phyloP scores from a whole-genome alignment of 208 protist genomes.

The Crithidia thermophila region DNA sequence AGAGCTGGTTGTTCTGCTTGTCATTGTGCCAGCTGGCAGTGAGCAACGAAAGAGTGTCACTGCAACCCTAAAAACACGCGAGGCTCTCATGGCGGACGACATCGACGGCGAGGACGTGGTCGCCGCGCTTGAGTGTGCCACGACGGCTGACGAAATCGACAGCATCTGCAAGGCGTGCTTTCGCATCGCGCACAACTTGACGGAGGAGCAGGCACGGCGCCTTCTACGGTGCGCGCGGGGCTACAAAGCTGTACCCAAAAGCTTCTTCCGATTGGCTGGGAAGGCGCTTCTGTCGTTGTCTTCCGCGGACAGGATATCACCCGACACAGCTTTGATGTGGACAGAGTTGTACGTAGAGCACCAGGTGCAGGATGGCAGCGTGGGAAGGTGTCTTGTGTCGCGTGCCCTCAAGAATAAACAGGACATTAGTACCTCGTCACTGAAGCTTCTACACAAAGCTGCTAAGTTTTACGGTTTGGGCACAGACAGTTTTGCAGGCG shows the following conservation, averaged over 20 bases:
- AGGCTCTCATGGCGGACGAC: constrained; percentile 2
- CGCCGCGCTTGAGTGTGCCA: constrained; percentile 43
- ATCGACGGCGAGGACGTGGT: constrained; percentile 56
- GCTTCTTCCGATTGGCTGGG: constrained; percentile 65
- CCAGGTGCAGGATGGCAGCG: constrained; percentile 66
- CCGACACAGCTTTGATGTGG: constrained; percentile 62
- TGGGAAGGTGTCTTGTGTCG: constrained; percentile 53
- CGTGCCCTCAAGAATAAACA: neutral
- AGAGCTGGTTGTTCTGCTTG: constrained; percentile 24
- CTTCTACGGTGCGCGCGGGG: constrained; percentile 42
- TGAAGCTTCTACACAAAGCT: constrained; percentile 23
- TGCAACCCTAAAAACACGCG: constrained; percentile 4
- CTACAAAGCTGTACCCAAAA: constrained; percentile 42
- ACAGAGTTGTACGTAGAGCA: constrained; percentile 61
- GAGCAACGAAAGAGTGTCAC: neutral
- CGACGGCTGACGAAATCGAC: constrained; percentile 33
- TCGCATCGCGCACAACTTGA: constrained; percentile 26
- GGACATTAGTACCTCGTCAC: neutral
- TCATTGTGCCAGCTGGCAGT: constrained; percentile 1
- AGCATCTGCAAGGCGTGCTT: constrained; percentile 43
- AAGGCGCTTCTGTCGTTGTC: constrained; percentile 38
- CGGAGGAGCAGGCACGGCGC: constrained; percentile 64
- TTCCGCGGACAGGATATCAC: constrained; percentile 33
- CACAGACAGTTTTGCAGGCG: no score
- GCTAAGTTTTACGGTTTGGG: constrained; percentile 27